Evolutionary conservation across 495 filamentous ascomycete genomes (phyloP).

Genomic region (Hapsidospora chrysogenum): DNA sequence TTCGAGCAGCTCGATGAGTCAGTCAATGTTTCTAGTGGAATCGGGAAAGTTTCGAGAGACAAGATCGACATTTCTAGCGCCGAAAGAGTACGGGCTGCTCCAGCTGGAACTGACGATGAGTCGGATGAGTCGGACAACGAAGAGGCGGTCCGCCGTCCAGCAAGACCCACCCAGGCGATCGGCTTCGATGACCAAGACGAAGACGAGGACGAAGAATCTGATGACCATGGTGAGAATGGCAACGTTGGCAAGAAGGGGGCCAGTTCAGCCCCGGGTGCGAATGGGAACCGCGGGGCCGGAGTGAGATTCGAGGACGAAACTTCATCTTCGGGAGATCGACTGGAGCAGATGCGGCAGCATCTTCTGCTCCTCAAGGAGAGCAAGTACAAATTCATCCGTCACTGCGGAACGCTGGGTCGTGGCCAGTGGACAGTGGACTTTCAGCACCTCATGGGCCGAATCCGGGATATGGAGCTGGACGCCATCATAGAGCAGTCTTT

Average conservation of each 20-base stretch:
- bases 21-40: constrained; percentile 20
- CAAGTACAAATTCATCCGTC: constrained; percentile 48
- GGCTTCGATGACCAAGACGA: constrained; percentile 23
- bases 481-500: constrained; percentile 57
- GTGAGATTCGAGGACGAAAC: constrained; percentile 14
- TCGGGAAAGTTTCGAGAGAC: constrained; percentile 22
- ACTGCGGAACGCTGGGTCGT: constrained; percentile 34
- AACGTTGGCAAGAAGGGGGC: constrained; percentile 7
- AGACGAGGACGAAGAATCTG: constrained; percentile 16
- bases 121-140: constrained; percentile 19
- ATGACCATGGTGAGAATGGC: constrained; percentile 14
- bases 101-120: constrained; percentile 23
- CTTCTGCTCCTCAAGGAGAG: constrained; percentile 59
- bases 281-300: constrained; percentile 11
- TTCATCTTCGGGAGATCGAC: constrained; percentile 23
- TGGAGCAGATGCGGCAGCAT: constrained; percentile 53
- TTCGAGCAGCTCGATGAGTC: constrained; percentile 24
- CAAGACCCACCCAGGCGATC: constrained; percentile 14
- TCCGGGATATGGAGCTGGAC: constrained; percentile 63
- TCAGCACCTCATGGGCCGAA: constrained; percentile 41
- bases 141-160: neutral
- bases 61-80: constrained; percentile 23
- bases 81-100: constrained; percentile 19
- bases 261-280: constrained; percentile 13
- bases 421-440: constrained; percentile 72